These are phyloP conservation scores for Solanum chilense DNA, from an alignment of 257 asterid species.

Conservation along the genomic window DNA sequence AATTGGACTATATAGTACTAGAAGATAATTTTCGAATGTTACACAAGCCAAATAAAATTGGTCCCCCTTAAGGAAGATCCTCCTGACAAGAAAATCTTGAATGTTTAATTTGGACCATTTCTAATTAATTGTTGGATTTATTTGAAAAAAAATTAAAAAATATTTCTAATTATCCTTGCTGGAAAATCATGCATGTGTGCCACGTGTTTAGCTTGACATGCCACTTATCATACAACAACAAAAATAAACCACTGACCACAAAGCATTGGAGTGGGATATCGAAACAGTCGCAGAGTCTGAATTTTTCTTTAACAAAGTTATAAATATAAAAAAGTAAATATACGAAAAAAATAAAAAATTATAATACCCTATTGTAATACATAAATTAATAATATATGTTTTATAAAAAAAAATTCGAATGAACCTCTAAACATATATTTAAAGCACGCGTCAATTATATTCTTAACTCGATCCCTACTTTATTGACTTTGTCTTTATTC, in stretches of 20 bases:
- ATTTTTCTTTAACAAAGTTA: no score
- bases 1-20: not conserved
- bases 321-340: no score
- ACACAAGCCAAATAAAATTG: not conserved
- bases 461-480: not conserved
- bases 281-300: accelerated
- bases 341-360: accelerated
- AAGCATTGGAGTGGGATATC: not conserved
- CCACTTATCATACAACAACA: not conserved
- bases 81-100: constrained; percentile 23
- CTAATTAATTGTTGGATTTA: not conserved
- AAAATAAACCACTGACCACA: not conserved
- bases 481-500: not conserved
- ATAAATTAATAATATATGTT: no score
- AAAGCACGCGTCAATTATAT: not conserved
- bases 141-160: not conserved
- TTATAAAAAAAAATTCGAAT: no score
- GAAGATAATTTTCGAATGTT: not conserved
- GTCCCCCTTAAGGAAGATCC: constrained; percentile 3
- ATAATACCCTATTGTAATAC: accelerated
- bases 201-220: constrained; percentile 3
- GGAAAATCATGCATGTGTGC: constrained; percentile 9
- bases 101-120: constrained; percentile 11
- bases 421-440: no score
- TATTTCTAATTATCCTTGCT: not conserved